These are phyloP conservation scores for Ceratobasidium sp. DNA, from an alignment of 1,284 basidiomycete genomes.

Conservation along the genomic window DNA sequence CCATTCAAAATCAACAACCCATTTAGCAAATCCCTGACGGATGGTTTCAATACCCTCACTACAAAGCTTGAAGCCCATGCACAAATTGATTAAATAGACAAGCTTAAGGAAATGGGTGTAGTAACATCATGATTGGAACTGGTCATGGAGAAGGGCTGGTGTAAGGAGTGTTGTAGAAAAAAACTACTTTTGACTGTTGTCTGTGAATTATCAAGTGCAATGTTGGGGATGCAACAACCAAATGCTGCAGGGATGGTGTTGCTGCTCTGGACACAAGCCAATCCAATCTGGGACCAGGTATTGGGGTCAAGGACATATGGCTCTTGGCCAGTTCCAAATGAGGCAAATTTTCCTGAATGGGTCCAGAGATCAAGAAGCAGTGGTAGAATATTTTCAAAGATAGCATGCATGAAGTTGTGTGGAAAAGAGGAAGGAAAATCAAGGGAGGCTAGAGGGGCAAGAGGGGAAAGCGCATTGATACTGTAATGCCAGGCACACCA, in stretches of 20 bases:
- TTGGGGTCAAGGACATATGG: not conserved
- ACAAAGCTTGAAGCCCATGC: conserved; percentile 53
- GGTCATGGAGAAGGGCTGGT: conserved; percentile 24
- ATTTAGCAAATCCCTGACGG: conserved; percentile 49
- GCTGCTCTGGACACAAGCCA: conserved; percentile 47
- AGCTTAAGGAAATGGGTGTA: conserved; percentile 55
- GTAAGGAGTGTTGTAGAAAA: conserved; percentile 48
- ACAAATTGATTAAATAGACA: conserved; percentile 51
- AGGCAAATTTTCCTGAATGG: not conserved
- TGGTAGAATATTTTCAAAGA: conserved; percentile 40
- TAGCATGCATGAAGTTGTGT: conserved; percentile 41
- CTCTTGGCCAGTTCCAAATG: conserved; percentile 44
- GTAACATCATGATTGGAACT: not conserved
- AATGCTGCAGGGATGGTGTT: conserved; percentile 53
- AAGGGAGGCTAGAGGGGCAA: conserved; percentile 25
- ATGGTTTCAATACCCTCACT: conserved; percentile 48
- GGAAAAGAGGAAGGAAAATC: conserved; percentile 39
- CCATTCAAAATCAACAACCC: conserved; percentile 57
- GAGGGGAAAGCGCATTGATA: conserved; percentile 29
- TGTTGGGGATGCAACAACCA: conserved; percentile 52
- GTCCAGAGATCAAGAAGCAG: conserved; percentile 38
- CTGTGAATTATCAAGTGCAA: conserved; percentile 47
- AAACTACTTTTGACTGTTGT: conserved; percentile 50
- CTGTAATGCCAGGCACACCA: not conserved
- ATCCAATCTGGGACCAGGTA: conserved; percentile 52